These are phyloP conservation scores for Salicornia ramosissima DNA, from an alignment of 148 eudicot species.

Conservation along the genomic window DNA sequence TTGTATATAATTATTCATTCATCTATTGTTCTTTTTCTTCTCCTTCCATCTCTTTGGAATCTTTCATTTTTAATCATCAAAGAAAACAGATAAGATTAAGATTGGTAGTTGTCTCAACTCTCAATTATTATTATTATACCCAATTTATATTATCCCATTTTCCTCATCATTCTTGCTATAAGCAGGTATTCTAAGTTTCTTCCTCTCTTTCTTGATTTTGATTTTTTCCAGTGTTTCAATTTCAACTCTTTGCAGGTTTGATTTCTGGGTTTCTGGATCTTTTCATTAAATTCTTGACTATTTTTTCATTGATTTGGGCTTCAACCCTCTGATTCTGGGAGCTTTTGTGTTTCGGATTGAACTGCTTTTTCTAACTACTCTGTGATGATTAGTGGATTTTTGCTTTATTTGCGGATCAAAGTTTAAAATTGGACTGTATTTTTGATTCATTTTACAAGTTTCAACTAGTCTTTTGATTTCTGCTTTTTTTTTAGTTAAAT, in stretches of 20 bases:
- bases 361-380: neutral
- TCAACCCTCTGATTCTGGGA: neutral
- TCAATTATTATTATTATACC: neutral
- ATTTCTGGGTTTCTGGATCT: slow-evolving; percentile 24
- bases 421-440: neutral
- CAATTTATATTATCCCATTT: neutral
- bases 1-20: slow-evolving; percentile 2
- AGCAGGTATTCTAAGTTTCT: slow-evolving; percentile 20
- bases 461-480: neutral
- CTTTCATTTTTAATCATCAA: slow-evolving; percentile 15
- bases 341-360: slow-evolving; percentile 1
- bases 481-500: neutral
- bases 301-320: neutral
- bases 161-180: slow-evolving; percentile 13
- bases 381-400: neutral
- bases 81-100: slow-evolving; percentile 35
- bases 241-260: slow-evolving; percentile 23
- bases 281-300: neutral
- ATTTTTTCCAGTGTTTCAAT: slow-evolving; percentile 6
- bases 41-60: slow-evolving; percentile 15
- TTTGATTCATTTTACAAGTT: neutral
- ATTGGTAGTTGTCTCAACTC: slow-evolving; percentile 32
- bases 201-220: slow-evolving; percentile 14
- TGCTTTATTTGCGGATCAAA: slow-evolving; percentile 10
- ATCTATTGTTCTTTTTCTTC: neutral